Evolutionary conservation across 2,329 filamentous ascomycete genomes (phyloP), one percentile per base, ranked within the genome.

Genomic region (Penicillium sp.): DNA sequence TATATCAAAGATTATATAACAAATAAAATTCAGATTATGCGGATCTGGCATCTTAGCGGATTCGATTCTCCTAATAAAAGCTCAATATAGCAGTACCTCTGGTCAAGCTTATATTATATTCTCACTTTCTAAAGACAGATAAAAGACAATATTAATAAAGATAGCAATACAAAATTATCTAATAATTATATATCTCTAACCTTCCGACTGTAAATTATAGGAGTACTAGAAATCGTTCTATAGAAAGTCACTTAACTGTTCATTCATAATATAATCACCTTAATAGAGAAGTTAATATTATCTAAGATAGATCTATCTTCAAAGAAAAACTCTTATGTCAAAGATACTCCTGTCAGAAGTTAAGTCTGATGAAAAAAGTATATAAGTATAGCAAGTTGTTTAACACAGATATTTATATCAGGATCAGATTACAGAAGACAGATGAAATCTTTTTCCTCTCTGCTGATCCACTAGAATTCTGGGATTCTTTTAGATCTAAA

Each of bases 341-440:
- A 37, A 53, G 50, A 40, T 49, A 36, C 33, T 51, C 14, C 29
- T 51, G 54, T 47, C 54, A 51, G 23, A 57, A 50, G 18, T 31
- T 28, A 31, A 57, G 31, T 37, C n/a, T 55, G 23, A 54, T 57
- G 47, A 57, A 40, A 48, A 59, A 55, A 46, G 56, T 49, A 18
- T 55, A 33, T 31, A 52, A 56, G 48, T 59, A 59, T 48, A 56
- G 56, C 40, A 58, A 39, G 43, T 47, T 55, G 48, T 58, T 49
- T 42, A 40, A 58, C 21, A 45, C 52, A 50, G 55, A 58, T 39
- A 48, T 58, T 16, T 55, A 43, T 28, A 24, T 58, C 31, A 48
- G 52, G 19, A 52, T 65, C 55, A 63, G 67, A 62, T 29, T 61
- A 54, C 10, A 49, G 37, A 23, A 53, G 51, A 40, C 51, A 19